Conservation (phyloP, 768 basidiomycete species). For the Mycena floridula region DNA sequence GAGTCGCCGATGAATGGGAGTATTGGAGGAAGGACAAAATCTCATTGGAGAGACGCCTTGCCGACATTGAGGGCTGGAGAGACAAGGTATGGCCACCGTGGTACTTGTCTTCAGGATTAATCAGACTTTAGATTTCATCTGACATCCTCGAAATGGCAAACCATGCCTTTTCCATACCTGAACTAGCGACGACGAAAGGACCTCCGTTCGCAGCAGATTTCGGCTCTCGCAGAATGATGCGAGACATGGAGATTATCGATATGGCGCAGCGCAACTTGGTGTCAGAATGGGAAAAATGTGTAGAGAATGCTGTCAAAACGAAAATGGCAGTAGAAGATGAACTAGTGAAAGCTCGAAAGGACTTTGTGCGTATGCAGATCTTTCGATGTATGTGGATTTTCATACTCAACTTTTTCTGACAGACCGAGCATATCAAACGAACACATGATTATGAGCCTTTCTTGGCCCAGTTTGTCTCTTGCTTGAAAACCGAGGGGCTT, state of each 20-base stretch:
- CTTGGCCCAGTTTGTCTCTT: constrained; percentile 36
- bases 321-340: constrained; percentile 46
- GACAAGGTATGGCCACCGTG: no score
- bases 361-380: constrained; percentile 43
- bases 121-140: no score
- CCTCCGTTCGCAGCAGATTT: constrained; percentile 35
- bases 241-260: constrained; percentile 36
- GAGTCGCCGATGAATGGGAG: constrained; percentile 47
- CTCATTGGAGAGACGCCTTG: constrained; percentile 39
- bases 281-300: constrained; percentile 41
- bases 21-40: constrained; percentile 41
- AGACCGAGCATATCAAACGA: constrained; percentile 53
- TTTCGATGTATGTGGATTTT: background rate
- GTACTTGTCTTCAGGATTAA: background rate
- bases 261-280: constrained; percentile 31
- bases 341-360: constrained; percentile 31
- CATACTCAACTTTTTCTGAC: background rate
- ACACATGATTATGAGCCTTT: constrained; percentile 64
- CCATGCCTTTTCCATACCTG: background rate
- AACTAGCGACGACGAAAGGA: constrained; percentile 10
- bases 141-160: no score
- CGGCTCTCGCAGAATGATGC: constrained; percentile 35
- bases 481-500: constrained; percentile 39
- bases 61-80: constrained; percentile 7
- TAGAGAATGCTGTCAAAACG: constrained; percentile 30